Evolutionary conservation across 306 rosid species (phyloP).

Genomic region (Calophaca sinica): DNA sequence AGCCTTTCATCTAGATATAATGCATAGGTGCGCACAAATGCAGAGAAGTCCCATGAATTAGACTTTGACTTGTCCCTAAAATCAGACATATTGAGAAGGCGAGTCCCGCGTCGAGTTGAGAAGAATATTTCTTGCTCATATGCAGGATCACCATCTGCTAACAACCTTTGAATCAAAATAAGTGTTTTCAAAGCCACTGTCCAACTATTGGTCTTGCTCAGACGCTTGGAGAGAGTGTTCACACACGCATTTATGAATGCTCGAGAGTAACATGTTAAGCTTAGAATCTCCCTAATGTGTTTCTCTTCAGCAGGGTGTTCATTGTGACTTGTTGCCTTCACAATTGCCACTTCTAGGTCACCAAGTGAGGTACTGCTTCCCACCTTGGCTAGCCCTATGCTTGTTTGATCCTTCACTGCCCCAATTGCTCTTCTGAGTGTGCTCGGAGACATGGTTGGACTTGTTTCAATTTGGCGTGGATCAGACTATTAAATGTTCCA

Average conservation of each 20-base stretch:
- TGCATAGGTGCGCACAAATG: slow-evolving; percentile 80
- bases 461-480: background rate
- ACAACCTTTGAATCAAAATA: slow-evolving; percentile 67
- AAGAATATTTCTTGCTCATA: slow-evolving; percentile 88
- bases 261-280: slow-evolving; percentile 80
- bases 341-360: slow-evolving; percentile 87
- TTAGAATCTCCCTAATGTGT: slow-evolving; percentile 70
- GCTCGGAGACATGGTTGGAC: slow-evolving; percentile 59
- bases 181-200: slow-evolving; percentile 81
- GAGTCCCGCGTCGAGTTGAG: slow-evolving; percentile 80
- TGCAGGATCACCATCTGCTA: slow-evolving; percentile 78
- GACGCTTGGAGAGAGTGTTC: slow-evolving; percentile 61
- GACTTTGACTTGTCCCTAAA: slow-evolving; percentile 47
- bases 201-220: slow-evolving; percentile 82
- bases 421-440: slow-evolving; percentile 78
- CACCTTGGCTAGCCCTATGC: slow-evolving; percentile 89
- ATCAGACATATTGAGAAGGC: slow-evolving; percentile 89
- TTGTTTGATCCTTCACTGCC: slow-evolving; percentile 91
- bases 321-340: slow-evolving; percentile 82
- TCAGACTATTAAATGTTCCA: background rate
- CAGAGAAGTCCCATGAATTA: slow-evolving; percentile 70
- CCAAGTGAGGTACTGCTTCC: slow-evolving; percentile 68
- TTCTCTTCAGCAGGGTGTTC: slow-evolving; percentile 80
- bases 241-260: slow-evolving; percentile 67
- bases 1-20: slow-evolving; percentile 82